A percentile compares a stretch with the other conserved stretches of the same genome.
Evolutionary conservation across 148 eudicot species (phyloP).

Genomic region (Dysphania ambrosioides): DNA sequence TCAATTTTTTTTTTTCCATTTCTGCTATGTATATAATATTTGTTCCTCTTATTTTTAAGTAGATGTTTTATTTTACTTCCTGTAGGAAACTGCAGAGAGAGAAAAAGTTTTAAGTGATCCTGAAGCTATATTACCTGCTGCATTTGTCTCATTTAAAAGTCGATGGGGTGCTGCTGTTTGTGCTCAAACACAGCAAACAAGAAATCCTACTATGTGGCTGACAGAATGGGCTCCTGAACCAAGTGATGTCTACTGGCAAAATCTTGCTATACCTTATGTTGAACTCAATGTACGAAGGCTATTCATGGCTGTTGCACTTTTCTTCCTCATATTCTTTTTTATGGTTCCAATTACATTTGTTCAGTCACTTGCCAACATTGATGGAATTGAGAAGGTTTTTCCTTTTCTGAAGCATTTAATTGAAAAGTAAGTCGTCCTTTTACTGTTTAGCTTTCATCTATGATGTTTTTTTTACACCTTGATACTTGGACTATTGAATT

Average conservation of each 20-base stretch:
- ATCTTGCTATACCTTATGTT: slow-evolving; percentile 90
- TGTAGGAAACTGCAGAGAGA: slow-evolving; percentile 73
- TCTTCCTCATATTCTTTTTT: slow-evolving; percentile 84
- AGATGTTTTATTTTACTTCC: neutral
- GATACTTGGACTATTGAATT: neutral
- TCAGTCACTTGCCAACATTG: slow-evolving; percentile 86
- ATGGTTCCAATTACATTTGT: slow-evolving; percentile 93
- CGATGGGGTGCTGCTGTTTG: slow-evolving; percentile 99
- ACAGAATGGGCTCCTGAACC: slow-evolving; percentile 99
- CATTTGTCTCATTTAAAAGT: slow-evolving; percentile 87
- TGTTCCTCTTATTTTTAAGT: neutral
- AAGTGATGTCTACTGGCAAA: slow-evolving; percentile 83
- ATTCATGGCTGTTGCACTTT: slow-evolving; percentile 70
- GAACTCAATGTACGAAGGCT: slow-evolving; percentile 57
- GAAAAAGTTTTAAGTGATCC: slow-evolving; percentile 71
- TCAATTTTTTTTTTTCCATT: neutral
- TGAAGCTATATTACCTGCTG: slow-evolving; percentile 76
- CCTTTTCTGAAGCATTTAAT: slow-evolving; percentile 67
- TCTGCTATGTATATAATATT: no score
- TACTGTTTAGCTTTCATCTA: neutral
- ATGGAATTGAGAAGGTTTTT: slow-evolving; percentile 73
- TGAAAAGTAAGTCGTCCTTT: slow-evolving; percentile 50
- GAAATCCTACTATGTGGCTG: slow-evolving; percentile 84
- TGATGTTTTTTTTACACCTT: neutral
- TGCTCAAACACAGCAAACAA: slow-evolving; percentile 94